Percentiles rank a stretch among this genome's conserved stretches.
phyloP scores from a whole-genome alignment of 2,329 filamentous ascomycete genomes.

The Pyrenophora seminiperda region DNA sequence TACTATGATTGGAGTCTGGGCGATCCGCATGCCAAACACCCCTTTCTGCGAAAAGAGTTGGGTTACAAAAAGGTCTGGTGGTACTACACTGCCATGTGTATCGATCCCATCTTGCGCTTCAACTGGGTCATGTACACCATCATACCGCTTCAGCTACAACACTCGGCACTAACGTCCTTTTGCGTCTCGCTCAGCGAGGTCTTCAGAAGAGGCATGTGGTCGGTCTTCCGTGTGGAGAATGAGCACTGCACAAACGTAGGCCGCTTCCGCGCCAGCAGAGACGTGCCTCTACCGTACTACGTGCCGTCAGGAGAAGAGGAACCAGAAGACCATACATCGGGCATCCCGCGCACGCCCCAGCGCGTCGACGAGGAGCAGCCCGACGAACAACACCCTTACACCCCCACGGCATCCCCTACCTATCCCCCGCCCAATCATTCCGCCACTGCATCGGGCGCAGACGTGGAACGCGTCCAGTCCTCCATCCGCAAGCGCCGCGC shows the following conservation, averaged over 20 bases:
- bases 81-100: conserved; percentile 83
- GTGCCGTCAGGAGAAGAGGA: conserved; percentile 37
- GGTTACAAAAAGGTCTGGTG: conserved; percentile 79
- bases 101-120: conserved; percentile 86
- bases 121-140: conserved; percentile 95
- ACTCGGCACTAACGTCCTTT: conserved; percentile 83
- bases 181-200: conserved; percentile 78
- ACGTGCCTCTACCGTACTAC: conserved; percentile 83
- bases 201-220: conserved; percentile 86
- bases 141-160: conserved; percentile 77
- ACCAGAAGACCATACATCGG: conserved; percentile 3
- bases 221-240: conserved; percentile 92
- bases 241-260: conserved; percentile 86
- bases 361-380: conserved; percentile 43
- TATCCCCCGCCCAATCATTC: conserved; percentile 22
- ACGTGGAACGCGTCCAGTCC: conserved; percentile 21
- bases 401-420: neutral
- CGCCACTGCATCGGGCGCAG: conserved; percentile 18
- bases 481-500: conserved; percentile 27
- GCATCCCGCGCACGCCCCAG: conserved; percentile 8
- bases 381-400: conserved; percentile 3
- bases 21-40: conserved; percentile 71
- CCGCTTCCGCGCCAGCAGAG: conserved; percentile 85
- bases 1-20: conserved; percentile 96
- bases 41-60: conserved; percentile 69